Conservation (phyloP, 257 asterid species). For the Anisodus tanguticus region DNA sequence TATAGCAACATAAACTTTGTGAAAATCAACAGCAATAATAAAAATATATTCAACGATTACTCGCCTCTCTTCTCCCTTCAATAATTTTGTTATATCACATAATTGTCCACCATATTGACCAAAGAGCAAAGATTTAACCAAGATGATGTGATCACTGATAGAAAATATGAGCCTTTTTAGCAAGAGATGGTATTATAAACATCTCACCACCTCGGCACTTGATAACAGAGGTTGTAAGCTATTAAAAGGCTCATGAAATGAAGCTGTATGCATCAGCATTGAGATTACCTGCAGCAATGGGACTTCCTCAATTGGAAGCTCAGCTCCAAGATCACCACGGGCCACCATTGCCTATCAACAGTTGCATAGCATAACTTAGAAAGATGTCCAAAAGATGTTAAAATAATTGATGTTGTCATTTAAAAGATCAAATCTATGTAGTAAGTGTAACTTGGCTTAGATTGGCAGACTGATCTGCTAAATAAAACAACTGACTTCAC, state of each 20-base stretch:
- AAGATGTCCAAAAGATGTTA: background rate
- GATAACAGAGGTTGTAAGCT: background rate
- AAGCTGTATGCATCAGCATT: slow-evolving; percentile 28
- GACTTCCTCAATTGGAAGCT: slow-evolving; percentile 98
- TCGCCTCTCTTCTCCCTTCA: background rate
- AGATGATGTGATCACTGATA: background rate
- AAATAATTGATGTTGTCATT: background rate
- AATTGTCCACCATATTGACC: background rate
- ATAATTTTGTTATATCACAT: background rate
- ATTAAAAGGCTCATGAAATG: slow-evolving; percentile 17
- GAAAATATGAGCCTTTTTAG: background rate
- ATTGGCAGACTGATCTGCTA: background rate
- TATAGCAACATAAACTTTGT: background rate
- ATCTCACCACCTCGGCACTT: background rate
- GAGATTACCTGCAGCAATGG: slow-evolving; percentile 87
- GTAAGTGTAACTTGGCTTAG: background rate
- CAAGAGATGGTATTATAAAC: background rate
- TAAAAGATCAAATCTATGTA: background rate
- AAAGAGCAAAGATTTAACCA: slow-evolving; percentile 18
- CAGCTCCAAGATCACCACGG: slow-evolving; percentile 99
- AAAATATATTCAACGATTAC: background rate
- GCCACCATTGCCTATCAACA: slow-evolving; percentile 97
- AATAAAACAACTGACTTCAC: slow-evolving; percentile 2
- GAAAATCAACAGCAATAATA: background rate
- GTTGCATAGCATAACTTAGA: slow-evolving; percentile 31